These are phyloP conservation scores for Planoprotostelium fungivorum DNA, from an alignment of 78 protist species.

Conservation along the genomic window DNA sequence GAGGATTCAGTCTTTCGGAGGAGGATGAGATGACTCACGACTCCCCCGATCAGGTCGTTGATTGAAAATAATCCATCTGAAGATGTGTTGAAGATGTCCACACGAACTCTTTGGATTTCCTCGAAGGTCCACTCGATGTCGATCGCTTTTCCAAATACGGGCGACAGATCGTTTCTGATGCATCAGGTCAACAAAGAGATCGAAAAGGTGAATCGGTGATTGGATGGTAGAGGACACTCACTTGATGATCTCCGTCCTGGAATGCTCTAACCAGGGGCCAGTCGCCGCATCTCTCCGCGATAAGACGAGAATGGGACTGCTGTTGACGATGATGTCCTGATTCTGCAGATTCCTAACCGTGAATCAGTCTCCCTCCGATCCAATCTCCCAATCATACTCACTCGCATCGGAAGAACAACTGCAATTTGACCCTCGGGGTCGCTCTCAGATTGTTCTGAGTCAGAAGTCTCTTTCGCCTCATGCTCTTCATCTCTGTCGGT, in stretches of 20 bases:
- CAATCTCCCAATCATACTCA: not conserved
- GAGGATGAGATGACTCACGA: not conserved
- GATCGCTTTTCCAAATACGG: not conserved
- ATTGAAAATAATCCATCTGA: not conserved
- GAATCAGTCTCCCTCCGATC: not conserved
- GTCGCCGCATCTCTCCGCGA: not conserved
- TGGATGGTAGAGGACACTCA: not conserved
- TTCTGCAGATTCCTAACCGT: not conserved
- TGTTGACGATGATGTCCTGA: not conserved
- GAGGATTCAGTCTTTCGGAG: not conserved
- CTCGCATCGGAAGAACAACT: not conserved
- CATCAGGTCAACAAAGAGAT: too few relatives aligned
- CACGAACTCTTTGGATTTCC: not conserved
- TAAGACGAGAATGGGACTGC: not conserved
- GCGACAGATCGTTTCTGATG: not conserved
- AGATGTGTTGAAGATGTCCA: not conserved
- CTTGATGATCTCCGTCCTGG: not conserved
- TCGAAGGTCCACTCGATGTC: not conserved
- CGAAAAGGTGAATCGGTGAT: not conserved
- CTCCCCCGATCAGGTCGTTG: not conserved
- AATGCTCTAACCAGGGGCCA: not conserved
- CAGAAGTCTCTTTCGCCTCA: too few relatives aligned
- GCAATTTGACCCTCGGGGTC: too few relatives aligned
- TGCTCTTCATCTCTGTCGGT: too few relatives aligned
- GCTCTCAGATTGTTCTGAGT: too few relatives aligned